Evolutionary conservation across 495 filamentous ascomycete genomes (phyloP), one percentile per base, ranked within the genome.

Genomic region (Lasiosphaeria ovina): DNA sequence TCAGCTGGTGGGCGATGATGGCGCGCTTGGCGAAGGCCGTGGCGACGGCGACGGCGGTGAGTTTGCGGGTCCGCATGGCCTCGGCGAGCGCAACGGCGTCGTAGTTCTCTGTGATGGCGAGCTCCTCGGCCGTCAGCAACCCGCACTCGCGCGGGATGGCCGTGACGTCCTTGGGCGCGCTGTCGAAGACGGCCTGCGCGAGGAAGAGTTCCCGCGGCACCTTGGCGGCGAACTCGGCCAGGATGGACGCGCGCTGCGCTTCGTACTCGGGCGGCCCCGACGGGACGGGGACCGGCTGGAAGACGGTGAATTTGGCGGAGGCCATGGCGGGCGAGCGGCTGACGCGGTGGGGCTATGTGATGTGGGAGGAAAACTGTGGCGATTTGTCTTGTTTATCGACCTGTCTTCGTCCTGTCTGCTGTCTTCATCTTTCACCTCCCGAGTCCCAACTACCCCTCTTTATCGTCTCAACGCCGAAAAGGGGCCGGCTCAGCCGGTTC

Each of bases 21-120:
- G 79, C 78, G 0, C 78, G 72, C 44, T 76, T 74, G 59, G 71
- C 74, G 55, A 84, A 85, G 2, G 81, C 82, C 1, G 67, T 76
- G 6, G 73, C 70, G 0, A 87, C 78, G 2, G 74, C 74, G 32
- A 74, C 54, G 12, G 79, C 73, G 3, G 70, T 79, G 42, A 80
- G 55, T 24, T 70, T 64, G 4, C 70, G 61, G 1, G 59, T 55
- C 3, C 67, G 62, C 31, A 84, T 66, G 42, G 64, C 68, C 6
- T 64, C 61, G 9, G 76, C 64, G 0, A 87, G 69, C 7, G 73
- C 68, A 2, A 69, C 71, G 24, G 82, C 83, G 59, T 82, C 73
- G 62, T 76, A 74, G 12, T 73, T 76, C 54, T 77, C 74, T 0
- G 84, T 86, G 55, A 86, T 78, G 24, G 75, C 67, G 24, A 84